Base-by-base conservation (phyloP, 2,329 filamentous ascomycete genomes). In the Aspergillus carbonarius region DNA sequence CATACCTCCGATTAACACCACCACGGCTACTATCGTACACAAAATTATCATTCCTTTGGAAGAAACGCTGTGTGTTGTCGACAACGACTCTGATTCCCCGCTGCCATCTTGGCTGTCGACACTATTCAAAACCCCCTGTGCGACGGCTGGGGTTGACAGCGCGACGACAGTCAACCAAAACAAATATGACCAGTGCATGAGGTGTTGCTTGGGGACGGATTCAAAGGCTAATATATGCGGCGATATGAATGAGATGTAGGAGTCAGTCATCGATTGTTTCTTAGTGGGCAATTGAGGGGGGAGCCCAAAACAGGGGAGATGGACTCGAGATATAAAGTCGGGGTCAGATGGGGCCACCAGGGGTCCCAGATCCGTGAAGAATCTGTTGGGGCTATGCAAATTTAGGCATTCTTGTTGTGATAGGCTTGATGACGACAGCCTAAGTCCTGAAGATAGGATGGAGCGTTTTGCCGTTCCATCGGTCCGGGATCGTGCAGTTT, bases 1-100 rank as follows among this genome's bases (percentile, higher is more conserved):
- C 63, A 46, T 18, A 67, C 65, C 52, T 61, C 65, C 65, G 17
- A 67, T 56, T 12, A 66, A 25, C 20, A 64, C 60, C 5, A 67
- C 65, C 5, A 67, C 40, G 1, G 63, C 65, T 10, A 60, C 65
- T 13, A 67, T 60, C 1, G 61, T 62, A 32, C 63, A 64, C 6
- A 67, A 44, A 3, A 57, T 56, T 17, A 67, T 67, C 59, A 67
- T 66, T 15, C 65, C 65, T 32, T 50, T 62, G 4, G 53, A 59
- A 6, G 64, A 61, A 15, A 66, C 37, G 32, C 58, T 57, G 3
- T 55, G 56, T 12, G 54, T 54, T 1, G 50, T 55, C 6, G 57
- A 57, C 5, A 51, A 58, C 15, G 61, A 49, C 1, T 60, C 60
- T 10, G 59, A 40, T 39, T 55, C 60, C 7, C 62, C 61, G 23